These are phyloP conservation scores for Aquilaria yunnanensis DNA, from an alignment of 345 rosid species.

Conservation along the genomic window DNA sequence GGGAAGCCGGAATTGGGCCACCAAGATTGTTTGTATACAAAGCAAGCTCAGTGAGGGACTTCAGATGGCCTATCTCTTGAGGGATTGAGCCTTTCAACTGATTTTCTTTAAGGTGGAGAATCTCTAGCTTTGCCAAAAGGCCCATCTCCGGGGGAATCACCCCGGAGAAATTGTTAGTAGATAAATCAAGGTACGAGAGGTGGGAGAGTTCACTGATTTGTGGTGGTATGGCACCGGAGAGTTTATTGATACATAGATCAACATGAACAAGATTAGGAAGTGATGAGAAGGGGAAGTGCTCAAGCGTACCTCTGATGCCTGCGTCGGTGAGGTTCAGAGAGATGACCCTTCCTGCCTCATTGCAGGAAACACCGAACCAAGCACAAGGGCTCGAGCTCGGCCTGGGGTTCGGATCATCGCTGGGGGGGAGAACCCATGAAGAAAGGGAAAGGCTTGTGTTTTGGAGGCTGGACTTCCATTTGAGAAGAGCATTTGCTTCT, in stretches of 20 bases:
- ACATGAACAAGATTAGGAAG: slow-evolving; percentile 19
- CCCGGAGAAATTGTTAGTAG: slow-evolving; percentile 19
- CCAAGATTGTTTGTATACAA: slow-evolving; percentile 2
- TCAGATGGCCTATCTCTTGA: not conserved
- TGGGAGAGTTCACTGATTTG: slow-evolving; percentile 16
- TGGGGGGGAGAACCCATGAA: too few relatives aligned
- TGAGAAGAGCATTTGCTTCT: slow-evolving; percentile 14
- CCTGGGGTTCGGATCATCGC: too few relatives aligned
- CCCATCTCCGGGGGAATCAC: slow-evolving; percentile 1
- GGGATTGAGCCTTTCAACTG: slow-evolving; percentile 11
- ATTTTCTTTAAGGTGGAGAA: slow-evolving; percentile 20
- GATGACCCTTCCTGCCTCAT: too few relatives aligned
- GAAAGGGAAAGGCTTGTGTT: too few relatives aligned
- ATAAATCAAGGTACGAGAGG: slow-evolving; percentile 28
- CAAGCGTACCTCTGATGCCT: too few relatives aligned
- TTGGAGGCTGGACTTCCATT: slow-evolving; percentile 13
- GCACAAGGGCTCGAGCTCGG: too few relatives aligned
- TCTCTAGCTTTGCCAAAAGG: slow-evolving; percentile 16
- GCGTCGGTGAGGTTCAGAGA: too few relatives aligned
- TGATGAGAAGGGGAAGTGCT: slow-evolving; percentile 1
- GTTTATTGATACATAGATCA: slow-evolving; percentile 17
- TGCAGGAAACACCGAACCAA: too few relatives aligned
- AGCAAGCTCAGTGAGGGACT: not conserved
- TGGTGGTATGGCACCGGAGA: slow-evolving; percentile 20
- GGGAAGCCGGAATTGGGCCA: slow-evolving; percentile 12